A percentile compares a stretch with the other conserved stretches of the same genome.
These are phyloP conservation scores for Phaeosphaeriaceae sp. DNA, from an alignment of 2,329 filamentous ascomycete genomes.

Conservation along the genomic window DNA sequence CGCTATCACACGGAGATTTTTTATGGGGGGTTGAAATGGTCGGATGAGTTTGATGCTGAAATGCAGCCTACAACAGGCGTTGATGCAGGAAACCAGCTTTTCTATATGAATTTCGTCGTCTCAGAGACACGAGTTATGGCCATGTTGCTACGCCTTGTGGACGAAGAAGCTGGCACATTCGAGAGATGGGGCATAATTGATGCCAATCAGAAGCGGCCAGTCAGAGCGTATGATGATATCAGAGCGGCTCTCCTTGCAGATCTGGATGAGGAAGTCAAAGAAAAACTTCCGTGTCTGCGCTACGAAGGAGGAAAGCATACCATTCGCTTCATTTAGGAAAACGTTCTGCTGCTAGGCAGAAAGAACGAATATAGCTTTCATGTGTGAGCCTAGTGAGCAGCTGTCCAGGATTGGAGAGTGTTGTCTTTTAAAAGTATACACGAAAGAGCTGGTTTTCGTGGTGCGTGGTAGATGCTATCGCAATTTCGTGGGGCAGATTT, in stretches of 20 bases:
- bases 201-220: not conserved
- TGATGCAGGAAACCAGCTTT: not conserved
- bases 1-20: not conserved
- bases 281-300: not conserved
- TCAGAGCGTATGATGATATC: not conserved
- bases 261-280: not conserved
- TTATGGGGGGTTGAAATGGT: not conserved
- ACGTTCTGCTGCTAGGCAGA: too few relatives aligned
- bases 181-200: not conserved
- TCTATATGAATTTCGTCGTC: not conserved
- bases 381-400: too few relatives aligned
- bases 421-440: too few relatives aligned
- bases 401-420: too few relatives aligned
- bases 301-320: not conserved
- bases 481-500: too few relatives aligned
- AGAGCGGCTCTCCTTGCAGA: not conserved
- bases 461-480: too few relatives aligned
- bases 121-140: not conserved
- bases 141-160: not conserved
- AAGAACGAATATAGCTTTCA: too few relatives aligned
- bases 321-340: not conserved
- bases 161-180: not conserved
- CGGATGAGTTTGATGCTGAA: not conserved
- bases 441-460: too few relatives aligned
- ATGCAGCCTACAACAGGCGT: not conserved